A percentile compares a stretch with the other conserved stretches of the same genome.
These are phyloP conservation scores for Amoeboaphelidium occidentale DNA, from an alignment of 371 early-diverging fungal species.

Conservation along the genomic window DNA sequence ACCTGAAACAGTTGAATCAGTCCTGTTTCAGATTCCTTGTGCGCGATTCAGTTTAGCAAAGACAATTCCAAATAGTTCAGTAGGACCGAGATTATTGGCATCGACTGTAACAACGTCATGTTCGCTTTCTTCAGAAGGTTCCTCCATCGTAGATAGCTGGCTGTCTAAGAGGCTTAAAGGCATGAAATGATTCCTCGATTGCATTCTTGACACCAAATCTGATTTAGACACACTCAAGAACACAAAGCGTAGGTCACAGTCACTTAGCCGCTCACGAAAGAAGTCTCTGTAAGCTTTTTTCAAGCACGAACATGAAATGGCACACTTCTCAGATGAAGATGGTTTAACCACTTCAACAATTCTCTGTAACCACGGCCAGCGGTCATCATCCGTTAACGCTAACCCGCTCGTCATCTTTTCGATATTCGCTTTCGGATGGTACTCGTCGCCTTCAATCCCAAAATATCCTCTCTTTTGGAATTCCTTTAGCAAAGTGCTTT, in stretches of 20 bases:
- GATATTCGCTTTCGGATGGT: conserved; percentile 27
- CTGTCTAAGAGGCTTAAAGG: conserved; percentile 23
- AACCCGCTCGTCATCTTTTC: conserved; percentile 29
- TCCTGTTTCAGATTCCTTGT: too few species aligned
- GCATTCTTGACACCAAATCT: conserved; percentile 20
- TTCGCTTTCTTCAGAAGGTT: conserved; percentile 22
- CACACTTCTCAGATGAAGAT: conserved; percentile 8
- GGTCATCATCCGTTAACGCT: conserved; percentile 32
- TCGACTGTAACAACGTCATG: conserved; percentile 22
- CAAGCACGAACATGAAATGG: conserved; percentile 35
- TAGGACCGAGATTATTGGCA: too few species aligned
- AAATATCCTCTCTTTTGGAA: background rate
- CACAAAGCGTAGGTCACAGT: too few species aligned
- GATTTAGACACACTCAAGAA: conserved; percentile 24
- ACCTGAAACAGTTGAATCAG: too few species aligned
- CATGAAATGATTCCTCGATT: conserved; percentile 27
- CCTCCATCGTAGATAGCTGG: conserved; percentile 31
- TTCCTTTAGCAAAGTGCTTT: conserved; percentile 21
- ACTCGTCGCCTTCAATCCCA: conserved; percentile 27
- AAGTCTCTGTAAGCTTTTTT: conserved; percentile 31
- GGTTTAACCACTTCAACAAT: conserved; percentile 12
- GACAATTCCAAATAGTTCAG: too few species aligned
- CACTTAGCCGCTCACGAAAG: too few species aligned
- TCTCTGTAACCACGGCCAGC: conserved; percentile 30
- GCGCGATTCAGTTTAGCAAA: too few species aligned